Evolutionary conservation across 495 filamentous ascomycete genomes (phyloP), one percentile per base, ranked within the genome.

Genomic region (Trichoderma reesei): DNA sequence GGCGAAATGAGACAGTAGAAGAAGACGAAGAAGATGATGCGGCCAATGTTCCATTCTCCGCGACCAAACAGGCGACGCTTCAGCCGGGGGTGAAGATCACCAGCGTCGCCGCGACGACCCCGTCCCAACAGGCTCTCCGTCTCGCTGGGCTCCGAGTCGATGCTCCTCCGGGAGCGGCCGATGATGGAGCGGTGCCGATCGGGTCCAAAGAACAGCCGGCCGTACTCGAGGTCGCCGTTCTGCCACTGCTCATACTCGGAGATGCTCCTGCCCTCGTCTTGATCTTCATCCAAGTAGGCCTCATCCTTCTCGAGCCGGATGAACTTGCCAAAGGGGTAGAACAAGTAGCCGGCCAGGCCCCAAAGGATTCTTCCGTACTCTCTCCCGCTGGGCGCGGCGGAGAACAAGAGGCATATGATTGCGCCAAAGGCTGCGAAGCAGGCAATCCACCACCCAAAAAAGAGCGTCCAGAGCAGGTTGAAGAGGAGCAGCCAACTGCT

Each of bases 231-330:
- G 72, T 99, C 94, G 42, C 94, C 94, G 68, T 88, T 96, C 72
- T 99, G 94, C 94, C 94, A 99, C 73, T 96, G 92, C 73, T 98
- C 94, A 74, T 99, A 99, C 75, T 99, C 94, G 71, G 90, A 96
- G 72, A 99, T 97, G 74, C 92, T 98, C 69, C 94, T 84, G n/a
- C 95, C 94, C 76, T 99, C 94, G n/a, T 92, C 95, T 70, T 96
- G 86, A 72, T 99, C 94, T 74, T 99, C 94, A 68, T 98, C 90
- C 31, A 90, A 82, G 72, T 99, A 99, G 39, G 88, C 86, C 69
- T 98, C 94, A 69, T 99, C 92, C 68, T 91, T 90, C 68, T 95
- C 87, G 34, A 99, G 82, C 60, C 90, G 88, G 63, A 99, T 90
- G 71, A 93, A 97, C 65, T 94, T 92, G 31, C 94, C 94, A 72